Evolutionary conservation across 1,284 basidiomycete species (phyloP).

Genomic region (Fereydounia khargensis): DNA sequence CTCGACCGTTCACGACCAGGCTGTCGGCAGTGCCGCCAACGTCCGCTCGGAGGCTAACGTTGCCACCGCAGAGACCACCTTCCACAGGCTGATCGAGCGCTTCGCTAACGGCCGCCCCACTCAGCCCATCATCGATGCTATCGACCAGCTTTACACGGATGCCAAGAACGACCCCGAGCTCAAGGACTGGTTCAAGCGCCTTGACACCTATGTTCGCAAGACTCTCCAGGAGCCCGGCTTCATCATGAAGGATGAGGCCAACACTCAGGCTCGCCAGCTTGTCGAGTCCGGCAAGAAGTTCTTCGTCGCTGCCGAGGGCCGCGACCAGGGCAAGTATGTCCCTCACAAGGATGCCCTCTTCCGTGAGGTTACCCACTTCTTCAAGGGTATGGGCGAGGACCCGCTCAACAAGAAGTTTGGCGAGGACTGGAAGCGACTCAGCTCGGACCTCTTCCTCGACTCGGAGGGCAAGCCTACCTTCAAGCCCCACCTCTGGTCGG

Average conservation of each 20-base stretch:
- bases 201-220: conserved; percentile 63
- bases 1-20: conserved; percentile 61
- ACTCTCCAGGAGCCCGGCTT: conserved; percentile 82
- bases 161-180: conserved; percentile 74
- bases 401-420: conserved; percentile 77
- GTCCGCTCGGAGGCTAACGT: conserved; percentile 64
- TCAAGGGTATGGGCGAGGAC: conserved; percentile 79
- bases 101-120: conserved; percentile 73
- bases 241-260: conserved; percentile 73
- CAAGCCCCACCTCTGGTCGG: conserved; percentile 82
- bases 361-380: conserved; percentile 71
- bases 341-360: conserved; percentile 78
- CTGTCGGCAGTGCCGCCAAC: conserved; percentile 61
- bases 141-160: conserved; percentile 74
- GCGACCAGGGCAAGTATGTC: conserved; percentile 70
- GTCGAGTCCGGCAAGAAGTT: conserved; percentile 46
- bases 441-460: conserved; percentile 73
- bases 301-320: conserved; percentile 58
- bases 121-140: conserved; percentile 70
- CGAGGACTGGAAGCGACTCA: conserved; percentile 76
- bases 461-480: conserved; percentile 65
- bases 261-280: conserved; percentile 61
- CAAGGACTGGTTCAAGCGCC: conserved; percentile 69
- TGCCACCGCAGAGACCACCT: conserved; percentile 44
- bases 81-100: conserved; percentile 72